A percentile compares a stretch with the other conserved stretches of the same genome.
phyloP scores from a whole-genome alignment of 805 yeast species.

The Yamadazyma tumulicola region DNA sequence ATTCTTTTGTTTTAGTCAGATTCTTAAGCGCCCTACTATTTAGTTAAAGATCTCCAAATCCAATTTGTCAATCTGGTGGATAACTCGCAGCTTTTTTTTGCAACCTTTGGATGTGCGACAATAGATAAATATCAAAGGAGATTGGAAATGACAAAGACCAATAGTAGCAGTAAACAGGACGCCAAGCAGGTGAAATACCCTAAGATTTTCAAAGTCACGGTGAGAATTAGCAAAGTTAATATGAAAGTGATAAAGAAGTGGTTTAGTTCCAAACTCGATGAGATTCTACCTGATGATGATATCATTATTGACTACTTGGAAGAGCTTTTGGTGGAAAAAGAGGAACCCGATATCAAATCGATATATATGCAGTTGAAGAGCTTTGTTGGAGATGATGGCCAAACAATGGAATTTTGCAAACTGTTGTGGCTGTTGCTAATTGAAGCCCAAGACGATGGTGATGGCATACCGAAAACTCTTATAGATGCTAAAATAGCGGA shows the following conservation, averaged over 20 bases:
- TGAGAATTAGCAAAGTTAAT: constrained; percentile 39
- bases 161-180: neutral
- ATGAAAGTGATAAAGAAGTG: constrained; percentile 36
- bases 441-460: constrained; percentile 40
- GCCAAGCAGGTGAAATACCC: constrained; percentile 24
- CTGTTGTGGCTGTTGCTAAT: constrained; percentile 43
- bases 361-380: constrained; percentile 43
- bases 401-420: constrained; percentile 31
- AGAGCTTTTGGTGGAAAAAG: constrained; percentile 38
- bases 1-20: too few relatives aligned
- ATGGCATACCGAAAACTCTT: constrained; percentile 39
- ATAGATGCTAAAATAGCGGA: constrained; percentile 2
- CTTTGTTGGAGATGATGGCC: constrained; percentile 41
- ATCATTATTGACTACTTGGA: constrained; percentile 43
- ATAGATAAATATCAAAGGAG: too few relatives aligned
- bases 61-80: too few relatives aligned
- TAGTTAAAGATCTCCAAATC: too few relatives aligned
- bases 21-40: too few relatives aligned
- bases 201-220: constrained; percentile 27
- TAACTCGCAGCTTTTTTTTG: too few relatives aligned
- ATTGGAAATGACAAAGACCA: too few relatives aligned
- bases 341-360: constrained; percentile 35
- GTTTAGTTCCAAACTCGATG: constrained; percentile 31
- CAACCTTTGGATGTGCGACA: too few relatives aligned
- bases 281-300: constrained; percentile 49